Evolutionary conservation across 1,139 yeast genomes (phyloP), one percentile per base, ranked within the genome.

Genomic region (Nakaseomyces kungkrabaensis): DNA sequence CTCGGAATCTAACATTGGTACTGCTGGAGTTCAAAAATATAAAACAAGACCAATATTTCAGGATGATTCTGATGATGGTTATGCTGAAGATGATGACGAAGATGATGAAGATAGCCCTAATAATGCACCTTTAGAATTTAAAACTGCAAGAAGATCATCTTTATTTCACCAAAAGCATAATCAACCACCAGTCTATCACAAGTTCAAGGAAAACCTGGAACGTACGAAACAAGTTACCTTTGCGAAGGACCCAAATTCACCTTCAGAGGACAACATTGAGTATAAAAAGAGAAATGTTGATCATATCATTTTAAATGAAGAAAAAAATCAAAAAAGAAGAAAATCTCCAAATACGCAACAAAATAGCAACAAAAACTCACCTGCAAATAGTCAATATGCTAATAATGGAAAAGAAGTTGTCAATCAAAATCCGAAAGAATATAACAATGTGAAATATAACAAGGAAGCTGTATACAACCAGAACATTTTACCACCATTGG

Each of bases 81-180:
- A 62, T 45, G 66, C 65, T 7, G 65, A 63, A 37, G 69, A 65
- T 37, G 73, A 63, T 37, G 67, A 56, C 29, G 59, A 59, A 17
- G 56, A 57, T 26, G 61, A 59, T 33, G 65, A 64, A 41, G 63
- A 58, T 32, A 38, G 42, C 13, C 66, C 65, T 32, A 70, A 70
- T 47, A 70, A 66, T 8, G 59, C 68, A 46, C 62, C 75, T 22
- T 61, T 67, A 50, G 76, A 72, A 43, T 73, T 75, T 36, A 27
- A 41, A 10, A 41, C 44, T 1, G 25, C 34, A 13, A 41, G 44
- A 29, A 27, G 44, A 11, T 29, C 44, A 27, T 41, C 44, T 4
- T 42, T 56, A 69, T 9, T 57, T 61, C 37, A 47, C 52, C 31
- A 51, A 49, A 54, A 53, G 52, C 46, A 59, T 56, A 44, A 46